Evolutionary conservation across 192 early-diverging fungal species (phyloP), one percentile per base, ranked within the genome.

Genomic region (Backusella australiensis): DNA sequence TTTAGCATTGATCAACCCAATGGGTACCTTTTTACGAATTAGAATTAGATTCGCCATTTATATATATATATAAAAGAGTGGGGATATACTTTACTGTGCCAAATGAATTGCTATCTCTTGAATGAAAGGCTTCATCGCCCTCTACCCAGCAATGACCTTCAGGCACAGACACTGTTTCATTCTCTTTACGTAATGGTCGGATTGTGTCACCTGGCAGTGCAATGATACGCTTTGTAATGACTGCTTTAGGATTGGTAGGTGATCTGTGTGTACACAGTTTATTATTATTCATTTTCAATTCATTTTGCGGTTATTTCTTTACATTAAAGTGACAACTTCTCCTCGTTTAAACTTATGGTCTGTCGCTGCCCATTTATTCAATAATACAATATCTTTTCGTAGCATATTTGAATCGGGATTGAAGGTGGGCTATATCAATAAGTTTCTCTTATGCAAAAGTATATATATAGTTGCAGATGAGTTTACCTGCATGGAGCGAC

Each of bases 81-180:
- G 12, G 9, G 12, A 59, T 56, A 63, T 39, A 56, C 32, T 76
- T 85, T 82, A 92, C 89, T 0, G 93, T 90, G 56, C 95, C 95
- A 80, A 92, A 95, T 14, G 82, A 73, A 81, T 93, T 95, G 77
- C 93, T 95, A 67, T 96, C 95, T 63, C 82, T 86, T 68, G 91
- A 93, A 75, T 94, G 93, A 78, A 93, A 96, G 42, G 87, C 86
- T 78, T 96, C 94, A 78, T 96, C 94, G 38, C 92, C 91, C 77
- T 96, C 95, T 53, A 95, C 84, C 95, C 95, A 96, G 77, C 91
- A 93, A 74, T 96, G 90, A 11, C 95, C 95, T 74, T 80, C 80
- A 34, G 95, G 95, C 14, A 96, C 82, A 53, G 84, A 83, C 7
- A 95, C 82, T 67, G 53, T 14, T 69, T 75, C 69, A 63, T 74